Conservation (phyloP, 306 rosid genomes). For the Mimosa bimucronata region DNA sequence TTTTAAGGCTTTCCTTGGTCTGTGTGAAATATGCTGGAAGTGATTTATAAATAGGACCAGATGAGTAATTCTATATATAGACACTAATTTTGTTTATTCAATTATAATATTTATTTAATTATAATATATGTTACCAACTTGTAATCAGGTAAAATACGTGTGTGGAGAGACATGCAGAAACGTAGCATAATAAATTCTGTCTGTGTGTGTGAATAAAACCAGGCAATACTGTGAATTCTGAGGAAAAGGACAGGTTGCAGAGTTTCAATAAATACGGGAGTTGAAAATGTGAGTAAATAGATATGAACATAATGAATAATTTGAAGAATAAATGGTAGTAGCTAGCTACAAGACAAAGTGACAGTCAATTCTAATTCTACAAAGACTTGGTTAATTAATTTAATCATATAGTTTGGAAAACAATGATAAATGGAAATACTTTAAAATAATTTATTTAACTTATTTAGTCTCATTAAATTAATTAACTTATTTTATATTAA, state of each 20-base stretch:
- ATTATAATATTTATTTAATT: too few relatives aligned
- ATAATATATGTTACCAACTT: too few relatives aligned
- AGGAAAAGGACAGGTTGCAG: slow-evolving; percentile 33
- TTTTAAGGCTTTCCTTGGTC: too few relatives aligned
- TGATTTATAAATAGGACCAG: too few relatives aligned
- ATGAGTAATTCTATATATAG: too few relatives aligned
- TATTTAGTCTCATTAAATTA: too few relatives aligned
- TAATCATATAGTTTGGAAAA: too few relatives aligned
- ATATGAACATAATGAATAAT: slow-evolving; percentile 18
- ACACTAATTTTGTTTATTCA: slow-evolving; percentile 8
- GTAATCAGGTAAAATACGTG: not conserved
- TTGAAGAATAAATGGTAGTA: slow-evolving; percentile 8
- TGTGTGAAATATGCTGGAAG: too few relatives aligned
- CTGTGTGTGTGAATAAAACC: slow-evolving; percentile 3
- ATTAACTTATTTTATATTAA: too few relatives aligned
- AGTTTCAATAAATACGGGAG: slow-evolving; percentile 19
- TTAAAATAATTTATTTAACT: too few relatives aligned
- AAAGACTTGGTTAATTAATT: too few relatives aligned
- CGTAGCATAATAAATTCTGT: slow-evolving; percentile 19
- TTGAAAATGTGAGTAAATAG: slow-evolving; percentile 26
- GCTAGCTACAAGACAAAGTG: slow-evolving; percentile 27
- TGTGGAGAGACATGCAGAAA: slow-evolving; percentile 18
- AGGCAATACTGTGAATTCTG: not conserved
- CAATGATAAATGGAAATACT: too few relatives aligned
- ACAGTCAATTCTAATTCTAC: slow-evolving; percentile 10